These are phyloP conservation scores for Clavulina sp. DNA, from an alignment of 768 basidiomycete genomes.

Conservation along the genomic window DNA sequence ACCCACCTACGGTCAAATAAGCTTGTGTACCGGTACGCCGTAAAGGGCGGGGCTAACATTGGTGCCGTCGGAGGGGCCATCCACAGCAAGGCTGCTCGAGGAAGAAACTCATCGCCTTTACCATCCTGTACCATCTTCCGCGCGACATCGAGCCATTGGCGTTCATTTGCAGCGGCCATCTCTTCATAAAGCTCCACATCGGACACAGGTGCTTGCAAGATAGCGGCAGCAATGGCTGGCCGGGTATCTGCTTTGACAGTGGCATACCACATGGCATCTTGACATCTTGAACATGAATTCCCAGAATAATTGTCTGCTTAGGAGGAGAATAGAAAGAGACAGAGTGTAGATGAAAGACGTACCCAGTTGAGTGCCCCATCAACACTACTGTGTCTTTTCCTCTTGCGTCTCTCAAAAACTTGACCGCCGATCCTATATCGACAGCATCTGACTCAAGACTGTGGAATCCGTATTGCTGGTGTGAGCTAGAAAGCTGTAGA, in stretches of 20 bases:
- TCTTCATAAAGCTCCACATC: conserved; percentile 3
- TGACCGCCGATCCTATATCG: conserved; percentile 1
- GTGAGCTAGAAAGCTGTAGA: conserved; percentile 1
- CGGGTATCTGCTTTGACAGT: conserved; percentile 1
- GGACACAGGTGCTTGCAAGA: conserved; percentile 4
- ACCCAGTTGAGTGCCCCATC: conserved; percentile 6
- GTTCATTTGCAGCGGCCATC: neutral
- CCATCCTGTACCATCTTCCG: neutral
- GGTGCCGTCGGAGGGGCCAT: no score
- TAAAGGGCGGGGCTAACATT: conserved; percentile 2
- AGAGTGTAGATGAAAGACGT: neutral
- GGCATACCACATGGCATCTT: conserved; percentile 5
- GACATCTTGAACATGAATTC: neutral
- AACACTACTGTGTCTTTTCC: conserved; percentile 2
- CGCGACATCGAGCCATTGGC: conserved; percentile 1
- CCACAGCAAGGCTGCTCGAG: neutral
- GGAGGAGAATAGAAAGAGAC: neutral
- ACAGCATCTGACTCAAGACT: conserved; percentile 2
- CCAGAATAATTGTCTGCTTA: neutral
- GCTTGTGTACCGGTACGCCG: conserved; percentile 4
- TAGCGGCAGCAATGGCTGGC: neutral
- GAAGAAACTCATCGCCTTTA: conserved; percentile 1
- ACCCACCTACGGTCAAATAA: conserved; percentile 2
- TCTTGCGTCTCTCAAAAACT: conserved; percentile 1
- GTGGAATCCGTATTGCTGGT: neutral